A percentile compares a stretch with the other conserved stretches of the same genome.
Conservation (phyloP, 2,329 filamentous ascomycete species). For the Cladosporium cucumerinum region DNA sequence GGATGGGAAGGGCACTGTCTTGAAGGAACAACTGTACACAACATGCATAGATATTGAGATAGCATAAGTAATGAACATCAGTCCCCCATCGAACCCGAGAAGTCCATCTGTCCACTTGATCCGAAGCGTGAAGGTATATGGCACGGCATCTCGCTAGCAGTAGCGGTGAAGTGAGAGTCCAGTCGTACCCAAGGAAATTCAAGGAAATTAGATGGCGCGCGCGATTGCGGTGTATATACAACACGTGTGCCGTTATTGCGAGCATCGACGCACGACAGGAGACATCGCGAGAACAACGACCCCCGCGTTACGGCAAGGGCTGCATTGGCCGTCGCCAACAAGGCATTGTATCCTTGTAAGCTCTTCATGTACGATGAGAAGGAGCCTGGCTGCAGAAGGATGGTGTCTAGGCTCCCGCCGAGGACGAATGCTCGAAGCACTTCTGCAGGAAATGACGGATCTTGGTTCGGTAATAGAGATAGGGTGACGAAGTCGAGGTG, state of each 20-base stretch:
- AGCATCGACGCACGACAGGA: background rate
- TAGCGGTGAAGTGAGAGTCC: no score
- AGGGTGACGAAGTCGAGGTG: background rate
- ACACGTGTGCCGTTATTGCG: background rate
- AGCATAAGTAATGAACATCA: slow-evolving; percentile 1
- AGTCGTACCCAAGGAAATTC: no score
- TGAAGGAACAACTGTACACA: slow-evolving; percentile 5
- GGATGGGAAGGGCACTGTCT: background rate
- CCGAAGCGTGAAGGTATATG: no score
- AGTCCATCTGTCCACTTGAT: no score
- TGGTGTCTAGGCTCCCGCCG: background rate
- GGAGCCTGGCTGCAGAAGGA: background rate
- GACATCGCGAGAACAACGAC: background rate
- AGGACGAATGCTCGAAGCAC: background rate
- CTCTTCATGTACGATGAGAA: background rate
- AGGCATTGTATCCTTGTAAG: background rate
- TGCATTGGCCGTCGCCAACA: background rate
- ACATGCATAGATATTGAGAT: slow-evolving; percentile 11
- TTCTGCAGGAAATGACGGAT: background rate
- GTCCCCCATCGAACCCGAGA: background rate
- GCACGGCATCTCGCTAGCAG: no score
- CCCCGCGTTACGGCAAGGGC: background rate
- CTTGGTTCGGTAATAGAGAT: background rate
- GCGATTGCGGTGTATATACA: background rate
- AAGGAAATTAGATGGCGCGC: no score